phyloP scores from a whole-genome alignment of 768 basidiomycete genomes.

The Phylloporus arenicola region DNA sequence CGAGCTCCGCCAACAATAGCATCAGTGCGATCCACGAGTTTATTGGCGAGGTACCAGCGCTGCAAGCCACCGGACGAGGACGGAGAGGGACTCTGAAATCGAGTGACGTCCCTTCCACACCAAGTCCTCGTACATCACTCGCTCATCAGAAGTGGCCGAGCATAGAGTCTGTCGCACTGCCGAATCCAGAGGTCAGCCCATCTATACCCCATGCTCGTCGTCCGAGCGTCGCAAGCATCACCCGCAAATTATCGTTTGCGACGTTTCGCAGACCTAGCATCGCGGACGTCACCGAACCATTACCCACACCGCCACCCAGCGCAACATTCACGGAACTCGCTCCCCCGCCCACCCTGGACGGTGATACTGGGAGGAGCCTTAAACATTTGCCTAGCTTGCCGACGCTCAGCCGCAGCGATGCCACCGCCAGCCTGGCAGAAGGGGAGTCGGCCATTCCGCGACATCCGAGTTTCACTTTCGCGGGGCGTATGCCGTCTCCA shows the following conservation, averaged over 20 bases:
- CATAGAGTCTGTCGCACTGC: constrained; percentile 13
- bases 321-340: constrained; percentile 13
- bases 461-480: constrained; percentile 13
- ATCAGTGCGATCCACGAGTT: constrained; percentile 9
- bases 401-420: constrained; percentile 10
- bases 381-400: constrained; percentile 26
- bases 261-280: constrained; percentile 25
- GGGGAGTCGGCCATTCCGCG: constrained; percentile 4
- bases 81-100: constrained; percentile 8
- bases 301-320: constrained; percentile 17
- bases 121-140: constrained; percentile 17
- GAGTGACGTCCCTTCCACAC: constrained; percentile 14
- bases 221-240: constrained; percentile 28
- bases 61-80: constrained; percentile 2
- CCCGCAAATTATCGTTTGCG: constrained; percentile 30
- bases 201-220: constrained; percentile 10
- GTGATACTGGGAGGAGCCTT: constrained; percentile 8
- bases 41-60: constrained; percentile 1
- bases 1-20: constrained; percentile 9
- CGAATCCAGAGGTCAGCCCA: constrained; percentile 7
- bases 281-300: constrained; percentile 16
- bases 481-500: neutral
- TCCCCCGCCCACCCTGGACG: constrained; percentile 12
- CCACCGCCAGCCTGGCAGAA: neutral
- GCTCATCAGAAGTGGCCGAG: constrained; percentile 20